Evolutionary conservation across 768 basidiomycete genomes (phyloP), one percentile per base, ranked within the genome.

Genomic region (Termitomyces sp.): DNA sequence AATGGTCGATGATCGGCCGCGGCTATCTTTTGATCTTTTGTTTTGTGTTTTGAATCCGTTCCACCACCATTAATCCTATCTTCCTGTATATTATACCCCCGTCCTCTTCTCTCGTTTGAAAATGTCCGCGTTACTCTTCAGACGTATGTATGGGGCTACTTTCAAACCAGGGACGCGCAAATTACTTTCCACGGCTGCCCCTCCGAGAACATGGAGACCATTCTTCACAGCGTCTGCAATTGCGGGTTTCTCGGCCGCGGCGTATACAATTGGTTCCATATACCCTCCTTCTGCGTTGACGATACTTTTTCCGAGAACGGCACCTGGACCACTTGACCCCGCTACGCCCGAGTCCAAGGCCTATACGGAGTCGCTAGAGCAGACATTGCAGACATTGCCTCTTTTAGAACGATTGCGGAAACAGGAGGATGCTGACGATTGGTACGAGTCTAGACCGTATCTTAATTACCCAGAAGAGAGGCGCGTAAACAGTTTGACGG

Each of bases 361-460:
- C 2, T 83, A 88, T 67, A 81, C 82, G 4, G 78, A 77, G 17
- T 71, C 74, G 6, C 77, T 97, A 56, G 96, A 98, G 70, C 70
- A 77, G 17, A 73, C 82, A 46, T 77, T 98, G 7, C 89, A 92
- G 64, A 71, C 77, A 2, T 77, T 97, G 0, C 84, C 86, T 0
- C 62, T 83, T 20, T 45, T 61, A 5, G 56, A 52, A 47, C 48
- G 40, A 9, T 77, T 97, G 0, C 83, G 91, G 45, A 63, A 70
- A 14, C 72, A 76, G 38, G 73, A 76, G 3, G 85, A 86, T 59
- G 76, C 81, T 0, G 73, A 77, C 34, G 80, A 83, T 43, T 92
- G 89, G 89, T 92, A 92, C n/a, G 91, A 90, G 72, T 78, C 81
- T 25, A 84, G 93, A 54, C 94, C 93, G 43, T 94, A 92, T 71